Evolutionary conservation across 768 basidiomycete genomes (phyloP).

Genomic region (Leucogyrophana mollusca): DNA sequence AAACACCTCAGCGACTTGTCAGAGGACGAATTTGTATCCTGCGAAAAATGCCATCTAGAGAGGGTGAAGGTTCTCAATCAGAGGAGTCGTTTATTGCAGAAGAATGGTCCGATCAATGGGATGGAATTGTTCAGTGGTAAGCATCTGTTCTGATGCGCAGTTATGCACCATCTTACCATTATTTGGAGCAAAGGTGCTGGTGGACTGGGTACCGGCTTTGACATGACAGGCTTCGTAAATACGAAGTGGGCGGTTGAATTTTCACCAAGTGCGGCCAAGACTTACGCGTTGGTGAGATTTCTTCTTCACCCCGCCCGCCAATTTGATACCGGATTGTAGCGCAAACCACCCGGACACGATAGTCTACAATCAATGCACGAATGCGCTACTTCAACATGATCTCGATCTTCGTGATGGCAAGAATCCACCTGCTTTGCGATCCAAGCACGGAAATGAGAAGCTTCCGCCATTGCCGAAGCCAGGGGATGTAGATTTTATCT

Average conservation of each 20-base stretch:
- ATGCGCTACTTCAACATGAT: conserved; percentile 56
- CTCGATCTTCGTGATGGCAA: conserved; percentile 46
- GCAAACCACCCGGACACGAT: conserved; percentile 56
- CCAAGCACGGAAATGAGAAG: conserved; percentile 38
- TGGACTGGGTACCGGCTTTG: conserved; percentile 68
- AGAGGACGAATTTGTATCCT: conserved; percentile 31
- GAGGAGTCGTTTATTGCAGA: conserved; percentile 27
- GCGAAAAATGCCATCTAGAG: conserved; percentile 37
- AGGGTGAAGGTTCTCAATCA: conserved; percentile 30
- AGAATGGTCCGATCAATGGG: conserved; percentile 48
- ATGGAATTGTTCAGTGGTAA: conserved; percentile 72
- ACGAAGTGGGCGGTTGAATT: conserved; percentile 72
- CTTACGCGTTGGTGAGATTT: conserved; percentile 57
- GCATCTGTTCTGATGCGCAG: conserved; percentile 10
- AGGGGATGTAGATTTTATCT: conserved; percentile 68
- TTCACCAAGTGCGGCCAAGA: conserved; percentile 59
- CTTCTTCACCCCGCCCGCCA: neutral
- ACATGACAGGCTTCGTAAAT: conserved; percentile 58
- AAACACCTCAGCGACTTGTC: conserved; percentile 24
- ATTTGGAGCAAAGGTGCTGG: conserved; percentile 68
- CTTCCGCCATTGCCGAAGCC: conserved; percentile 51
- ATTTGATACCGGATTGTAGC: conserved; percentile 31
- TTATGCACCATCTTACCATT: neutral
- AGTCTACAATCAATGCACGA: conserved; percentile 68
- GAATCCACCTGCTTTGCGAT: conserved; percentile 36